Evolutionary conservation across 83 land plant genomes (phyloP), one percentile per base, ranked within the genome.

Genomic region (Picea abies): DNA sequence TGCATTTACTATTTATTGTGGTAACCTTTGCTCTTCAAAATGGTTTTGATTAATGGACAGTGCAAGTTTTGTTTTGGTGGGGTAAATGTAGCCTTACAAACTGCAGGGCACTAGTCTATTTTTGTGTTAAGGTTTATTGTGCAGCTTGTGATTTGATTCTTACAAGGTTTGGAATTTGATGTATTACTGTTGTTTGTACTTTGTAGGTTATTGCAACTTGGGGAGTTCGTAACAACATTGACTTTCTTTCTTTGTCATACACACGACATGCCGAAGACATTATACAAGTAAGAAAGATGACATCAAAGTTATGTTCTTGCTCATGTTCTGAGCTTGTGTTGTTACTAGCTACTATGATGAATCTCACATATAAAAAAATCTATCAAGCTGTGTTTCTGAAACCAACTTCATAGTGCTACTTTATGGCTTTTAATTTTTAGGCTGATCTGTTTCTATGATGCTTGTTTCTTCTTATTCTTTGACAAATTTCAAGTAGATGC

Each of bases 201-300:
- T 7, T 47, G 52, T 9, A 95, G 97, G 89, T 87, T 17, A 96
- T 96, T 63, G 83, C 93, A 32, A 85, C 91, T 11, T 97, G 99
- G 99, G 99, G 99, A 80, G 81, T 81, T 64, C 83, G 83, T 4
- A 95, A 97, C 82, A 93, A 88, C 67, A 93, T 97, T 78, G 99
- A 97, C 79, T 84, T 95, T 75, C 83, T 97, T 58, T 97, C 99
- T 9, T 85, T 97, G 41, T 97, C 99, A 17, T 93, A 92, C 80
- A 93, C 98, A 0, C 92, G 99, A 7, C 88, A 90, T 87, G 99
- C 96, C 58, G 95, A 95, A 64, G 99, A 97, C 87, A 92, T 97
- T 37, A 82, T 95, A 20, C 88, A 87, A 83, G 97, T 95, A 75
- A 86, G 86, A 62, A 35, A 20, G 39, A 25, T 72, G 19, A 26